A percentile compares a stretch with the other conserved stretches of the same genome.
Conservation (phyloP, 129 eudicot genomes). For the Lactuca saligna region DNA sequence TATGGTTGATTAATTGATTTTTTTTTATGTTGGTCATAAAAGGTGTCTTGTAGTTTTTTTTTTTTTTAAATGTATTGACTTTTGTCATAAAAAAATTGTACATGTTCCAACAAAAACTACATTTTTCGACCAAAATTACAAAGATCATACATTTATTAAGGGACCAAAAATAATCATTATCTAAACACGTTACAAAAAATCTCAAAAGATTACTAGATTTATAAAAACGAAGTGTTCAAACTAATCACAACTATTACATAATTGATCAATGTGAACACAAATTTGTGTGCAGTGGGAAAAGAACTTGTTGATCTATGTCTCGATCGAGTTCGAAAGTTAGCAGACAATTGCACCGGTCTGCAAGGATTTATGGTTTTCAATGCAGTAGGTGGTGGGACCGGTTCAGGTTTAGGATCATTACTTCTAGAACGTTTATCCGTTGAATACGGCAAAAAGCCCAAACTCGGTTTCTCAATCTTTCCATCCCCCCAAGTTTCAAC, state of each 20-base stretch:
- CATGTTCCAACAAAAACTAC: too few species aligned
- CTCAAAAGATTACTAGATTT: too few species aligned
- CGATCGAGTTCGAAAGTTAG: conserved; percentile 70
- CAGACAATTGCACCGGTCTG: conserved; percentile 75
- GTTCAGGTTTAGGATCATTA: conserved; percentile 55
- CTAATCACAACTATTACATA: not conserved
- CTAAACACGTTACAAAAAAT: too few species aligned
- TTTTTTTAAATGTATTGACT: too few species aligned
- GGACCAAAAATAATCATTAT: too few species aligned
- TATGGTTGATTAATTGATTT: too few species aligned
- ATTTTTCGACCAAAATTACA: too few species aligned
- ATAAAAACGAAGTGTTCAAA: not conserved
- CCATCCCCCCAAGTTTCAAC: conserved; percentile 85
- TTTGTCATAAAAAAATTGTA: too few species aligned
- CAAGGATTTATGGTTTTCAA: conserved; percentile 78
- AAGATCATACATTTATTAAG: too few species aligned
- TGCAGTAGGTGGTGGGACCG: conserved; percentile 79
- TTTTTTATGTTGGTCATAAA: too few species aligned
- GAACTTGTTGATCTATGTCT: conserved; percentile 65
- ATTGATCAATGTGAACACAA: not conserved
- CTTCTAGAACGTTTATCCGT: conserved; percentile 62
- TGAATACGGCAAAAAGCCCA: conserved; percentile 68
- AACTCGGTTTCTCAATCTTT: conserved; percentile 64
- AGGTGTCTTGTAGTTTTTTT: too few species aligned
- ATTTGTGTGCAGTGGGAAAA: conserved; percentile 54